Evolutionary conservation across 768 basidiomycete species (phyloP).

Genomic region (Jaapia argillacea): DNA sequence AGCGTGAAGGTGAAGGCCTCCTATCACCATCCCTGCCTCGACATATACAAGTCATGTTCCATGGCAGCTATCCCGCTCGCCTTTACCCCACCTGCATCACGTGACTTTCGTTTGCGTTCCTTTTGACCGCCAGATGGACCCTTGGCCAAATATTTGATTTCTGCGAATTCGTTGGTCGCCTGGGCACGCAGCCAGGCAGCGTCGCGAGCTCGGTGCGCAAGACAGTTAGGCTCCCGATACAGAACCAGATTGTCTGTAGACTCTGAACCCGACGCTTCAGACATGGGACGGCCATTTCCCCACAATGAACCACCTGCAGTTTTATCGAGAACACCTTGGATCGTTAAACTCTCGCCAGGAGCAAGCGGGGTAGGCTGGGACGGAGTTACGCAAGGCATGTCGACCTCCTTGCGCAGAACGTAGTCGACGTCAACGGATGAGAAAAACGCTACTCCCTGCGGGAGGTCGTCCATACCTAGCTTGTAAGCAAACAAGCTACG

Average conservation of each 20-base stretch:
- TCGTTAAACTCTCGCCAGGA: constrained; percentile 81
- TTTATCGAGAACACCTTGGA: constrained; percentile 48
- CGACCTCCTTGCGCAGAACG: constrained; percentile 90
- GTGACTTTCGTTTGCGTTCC: no score
- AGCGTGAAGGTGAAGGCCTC: no score
- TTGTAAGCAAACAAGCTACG: constrained; percentile 82
- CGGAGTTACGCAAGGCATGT: constrained; percentile 92
- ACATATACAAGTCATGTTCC: no score
- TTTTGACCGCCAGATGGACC: no score
- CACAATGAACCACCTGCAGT: constrained; percentile 64
- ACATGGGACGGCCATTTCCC: constrained; percentile 51
- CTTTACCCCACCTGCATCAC: no score
- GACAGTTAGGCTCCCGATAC: constrained; percentile 47
- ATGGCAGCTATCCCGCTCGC: no score
- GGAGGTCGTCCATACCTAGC: constrained; percentile 93
- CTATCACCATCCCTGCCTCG: no score
- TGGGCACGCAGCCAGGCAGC: constrained; percentile 71
- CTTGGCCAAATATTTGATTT: no score
- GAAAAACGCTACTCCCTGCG: constrained; percentile 94
- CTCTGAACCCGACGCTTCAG: constrained; percentile 12
- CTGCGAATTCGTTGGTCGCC: constrained; percentile 58
- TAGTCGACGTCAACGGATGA: constrained; percentile 91
- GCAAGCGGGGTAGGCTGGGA: constrained; percentile 78
- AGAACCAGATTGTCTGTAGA: constrained; percentile 32
- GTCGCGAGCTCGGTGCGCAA: constrained; percentile 52